Evolutionary conservation across 106 monocot species (phyloP), one percentile per base, ranked within the genome.

Genomic region (Platanthera guangdongensis): DNA sequence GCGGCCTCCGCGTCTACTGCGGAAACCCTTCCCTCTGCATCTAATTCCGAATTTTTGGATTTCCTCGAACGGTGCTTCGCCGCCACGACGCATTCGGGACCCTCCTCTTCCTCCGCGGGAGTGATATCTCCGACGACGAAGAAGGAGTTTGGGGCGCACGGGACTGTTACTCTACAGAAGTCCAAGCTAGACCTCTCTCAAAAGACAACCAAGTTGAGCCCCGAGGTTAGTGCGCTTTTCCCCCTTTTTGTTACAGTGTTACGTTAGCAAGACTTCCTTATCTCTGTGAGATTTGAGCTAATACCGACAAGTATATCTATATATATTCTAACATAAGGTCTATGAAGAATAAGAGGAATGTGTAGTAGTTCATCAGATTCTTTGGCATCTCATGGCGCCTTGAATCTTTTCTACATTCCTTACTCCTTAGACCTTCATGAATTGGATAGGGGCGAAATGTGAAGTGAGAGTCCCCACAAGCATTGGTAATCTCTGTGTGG

Each of bases 91-190:
- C 71, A 62, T 25, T 71, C 78, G 3, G 72, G 49, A 0, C 57
- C 81, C 8, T 81, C 80, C 22, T 25, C 73, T 8, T 46, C 68
- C 46, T 32, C 72, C 6, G 39, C 79, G 3, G 62, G 63, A 10
- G 21, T 63, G 50, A 60, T 71, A 64, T 19, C 52, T 47, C 83
- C 92, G 45, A 74, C 75, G 69, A 86, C 89, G 86, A 99, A 94
- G 82, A 81, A 83, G 73, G 72, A 92, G 68, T 87, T 85, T 52
- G 96, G 96, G 5, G 62, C 90, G 9, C 75, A 77, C 28, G 89
- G 91, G 49, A 73, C 94, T 47, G 91, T 86, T 68, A 91, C 91
- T 70, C 84, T 91, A n/a, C 89, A 97, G 87, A 89, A 89, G 81
- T 81, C 96, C 15, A 93, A 97, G 86, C 87, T 91, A 6, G 93